phyloP scores from a whole-genome alignment of 2,329 filamentous ascomycete genomes.

The Chaetomium globosum region DNA sequence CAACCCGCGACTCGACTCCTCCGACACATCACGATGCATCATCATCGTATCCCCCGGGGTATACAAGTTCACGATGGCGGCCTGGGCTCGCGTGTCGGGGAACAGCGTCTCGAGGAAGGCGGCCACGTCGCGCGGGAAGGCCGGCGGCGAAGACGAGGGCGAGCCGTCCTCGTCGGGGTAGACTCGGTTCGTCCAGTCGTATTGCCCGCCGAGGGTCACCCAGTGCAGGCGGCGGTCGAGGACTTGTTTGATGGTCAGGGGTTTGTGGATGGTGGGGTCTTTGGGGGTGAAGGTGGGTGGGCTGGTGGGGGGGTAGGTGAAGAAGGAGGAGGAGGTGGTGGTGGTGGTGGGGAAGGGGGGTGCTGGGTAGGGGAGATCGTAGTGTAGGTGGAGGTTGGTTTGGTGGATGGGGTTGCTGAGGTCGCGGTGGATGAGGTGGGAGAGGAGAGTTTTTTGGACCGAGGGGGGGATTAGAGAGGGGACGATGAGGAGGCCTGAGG shows the following conservation, averaged over 20 bases:
- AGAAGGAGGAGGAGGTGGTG: conserved; percentile 49
- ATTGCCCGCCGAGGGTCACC: conserved; percentile 93
- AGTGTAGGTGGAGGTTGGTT: conserved; percentile 69
- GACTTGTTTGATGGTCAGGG: conserved; percentile 69
- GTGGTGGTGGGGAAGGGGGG: background rate
- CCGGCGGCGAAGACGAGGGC: conserved; percentile 58
- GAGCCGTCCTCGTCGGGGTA: conserved; percentile 59
- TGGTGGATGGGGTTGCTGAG: conserved; percentile 71
- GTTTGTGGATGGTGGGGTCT: conserved; percentile 72
- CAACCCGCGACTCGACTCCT: conserved; percentile 75
- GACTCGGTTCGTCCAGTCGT: conserved; percentile 87
- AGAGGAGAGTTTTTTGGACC: conserved; percentile 71
- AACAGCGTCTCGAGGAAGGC: conserved; percentile 70
- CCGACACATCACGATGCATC: conserved; percentile 91
- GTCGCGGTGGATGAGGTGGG: conserved; percentile 67
- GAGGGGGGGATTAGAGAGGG: conserved; percentile 71
- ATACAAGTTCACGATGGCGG: conserved; percentile 93
- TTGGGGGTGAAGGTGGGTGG: conserved; percentile 66
- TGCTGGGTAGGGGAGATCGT: conserved; percentile 41
- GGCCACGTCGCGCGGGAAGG: conserved; percentile 74
- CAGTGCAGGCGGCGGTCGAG: conserved; percentile 83
- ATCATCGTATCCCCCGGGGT: conserved; percentile 87
- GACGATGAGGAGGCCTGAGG: conserved; percentile 73
- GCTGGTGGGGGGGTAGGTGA: conserved; percentile 52
- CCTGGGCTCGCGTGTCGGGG: conserved; percentile 75